Conservation (phyloP, 805 yeast genomes). For the Wickerhamiella alocasiicola region DNA sequence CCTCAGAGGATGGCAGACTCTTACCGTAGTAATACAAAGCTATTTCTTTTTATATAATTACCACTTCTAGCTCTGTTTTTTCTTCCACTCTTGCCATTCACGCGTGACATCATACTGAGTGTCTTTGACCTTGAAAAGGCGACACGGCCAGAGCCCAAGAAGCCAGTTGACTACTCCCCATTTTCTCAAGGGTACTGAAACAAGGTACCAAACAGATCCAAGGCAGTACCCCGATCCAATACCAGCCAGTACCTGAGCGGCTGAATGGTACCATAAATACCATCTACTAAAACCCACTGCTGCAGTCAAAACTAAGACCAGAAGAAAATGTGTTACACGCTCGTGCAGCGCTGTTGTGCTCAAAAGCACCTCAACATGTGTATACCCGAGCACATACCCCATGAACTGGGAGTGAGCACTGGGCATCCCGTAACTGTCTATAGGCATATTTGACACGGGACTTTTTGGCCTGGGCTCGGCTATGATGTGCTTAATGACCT, state of each 20-base stretch:
- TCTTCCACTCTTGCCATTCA: constrained; percentile 25
- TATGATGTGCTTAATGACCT: constrained; percentile 47
- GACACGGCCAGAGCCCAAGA: constrained; percentile 43
- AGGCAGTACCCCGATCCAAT: constrained; percentile 44
- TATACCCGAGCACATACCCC: constrained; percentile 52
- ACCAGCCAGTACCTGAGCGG: constrained; percentile 66
- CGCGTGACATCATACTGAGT: constrained; percentile 26
- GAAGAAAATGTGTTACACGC: constrained; percentile 20
- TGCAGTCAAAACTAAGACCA: constrained; percentile 22
- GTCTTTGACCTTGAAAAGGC: constrained; percentile 30
- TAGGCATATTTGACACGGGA: constrained; percentile 24
- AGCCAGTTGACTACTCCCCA: constrained; percentile 57
- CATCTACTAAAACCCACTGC: constrained; percentile 59
- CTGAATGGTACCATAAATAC: constrained; percentile 64
- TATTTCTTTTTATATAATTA: too few species aligned
- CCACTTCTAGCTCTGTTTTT: background rate
- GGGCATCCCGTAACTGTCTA: constrained; percentile 84
- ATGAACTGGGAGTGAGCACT: constrained; percentile 93
- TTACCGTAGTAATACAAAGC: too few species aligned
- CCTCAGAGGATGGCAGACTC: constrained; percentile 3
- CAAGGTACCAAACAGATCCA: constrained; percentile 47
- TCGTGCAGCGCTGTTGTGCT: constrained; percentile 13
- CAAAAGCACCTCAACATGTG: constrained; percentile 25
- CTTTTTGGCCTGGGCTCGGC: constrained; percentile 60
- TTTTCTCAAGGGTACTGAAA: constrained; percentile 45